Percentiles rank a stretch among this genome's conserved stretches.
These are phyloP conservation scores for Hericium erinaceus DNA, from an alignment of 768 basidiomycete species.

Conservation along the genomic window DNA sequence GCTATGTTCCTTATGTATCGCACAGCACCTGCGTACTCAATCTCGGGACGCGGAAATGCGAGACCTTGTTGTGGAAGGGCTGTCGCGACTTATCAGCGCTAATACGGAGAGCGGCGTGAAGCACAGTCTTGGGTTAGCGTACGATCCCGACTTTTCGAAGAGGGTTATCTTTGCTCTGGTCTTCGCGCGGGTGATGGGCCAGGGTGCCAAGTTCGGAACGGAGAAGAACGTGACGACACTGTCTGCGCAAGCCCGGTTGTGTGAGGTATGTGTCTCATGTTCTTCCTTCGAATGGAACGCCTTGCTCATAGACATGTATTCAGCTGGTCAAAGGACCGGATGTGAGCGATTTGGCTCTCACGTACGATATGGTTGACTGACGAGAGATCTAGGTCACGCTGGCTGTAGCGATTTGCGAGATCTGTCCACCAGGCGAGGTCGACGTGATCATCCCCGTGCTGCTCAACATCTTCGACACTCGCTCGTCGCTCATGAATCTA, in stretches of 20 bases:
- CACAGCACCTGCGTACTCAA: constrained; percentile 11
- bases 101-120: constrained; percentile 87
- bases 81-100: constrained; percentile 72
- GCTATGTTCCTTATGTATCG: not conserved
- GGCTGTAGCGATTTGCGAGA: constrained; percentile 81
- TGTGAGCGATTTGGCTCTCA: constrained; percentile 30
- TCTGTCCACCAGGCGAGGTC: constrained; percentile 69
- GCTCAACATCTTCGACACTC: constrained; percentile 78
- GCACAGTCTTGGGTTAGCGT: constrained; percentile 74
- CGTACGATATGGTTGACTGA: not conserved
- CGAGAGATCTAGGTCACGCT: constrained; percentile 48
- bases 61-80: constrained; percentile 69
- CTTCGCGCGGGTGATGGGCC: constrained; percentile 70
- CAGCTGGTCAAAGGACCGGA: constrained; percentile 70
- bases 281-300: not conserved
- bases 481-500: constrained; percentile 58
- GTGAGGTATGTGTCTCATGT: constrained; percentile 21
- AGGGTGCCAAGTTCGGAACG: constrained; percentile 70
- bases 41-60: constrained; percentile 41
- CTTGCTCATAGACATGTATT: not conserved
- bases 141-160: constrained; percentile 59
- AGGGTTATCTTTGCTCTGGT: constrained; percentile 79
- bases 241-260: constrained; percentile 22
- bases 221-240: constrained; percentile 27
- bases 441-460: constrained; percentile 81